Base-by-base conservation (phyloP, 2,329 filamentous ascomycete genomes). In the Lasiodiplodia citricola region DNA sequence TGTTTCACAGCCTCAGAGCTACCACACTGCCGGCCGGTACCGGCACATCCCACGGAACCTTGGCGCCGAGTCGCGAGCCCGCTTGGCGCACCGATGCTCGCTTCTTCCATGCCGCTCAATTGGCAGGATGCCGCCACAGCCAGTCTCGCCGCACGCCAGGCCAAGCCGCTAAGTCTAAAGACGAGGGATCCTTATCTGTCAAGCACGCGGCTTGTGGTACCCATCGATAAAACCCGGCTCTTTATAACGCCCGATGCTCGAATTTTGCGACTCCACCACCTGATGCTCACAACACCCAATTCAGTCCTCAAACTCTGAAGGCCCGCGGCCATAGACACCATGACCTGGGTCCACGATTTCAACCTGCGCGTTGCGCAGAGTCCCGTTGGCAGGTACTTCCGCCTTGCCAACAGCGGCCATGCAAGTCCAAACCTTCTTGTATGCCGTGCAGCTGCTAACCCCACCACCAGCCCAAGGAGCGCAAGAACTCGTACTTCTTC, bases 341-440 rank as follows among this genome's bases (percentile, higher is more conserved):
- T 67, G 64, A 50, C 41, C 16, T 79, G 76, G 72, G 66, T 78
- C 66, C 74, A 80, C 56, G 77, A 76, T 56, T 71, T 74, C 70
- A 80, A 81, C 68, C 57, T 71, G 31, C 74, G 72, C 55, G 71
- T 80, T 66, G 79, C 78, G 41, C 72, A 73, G 72, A 78, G 78
- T 62, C 54, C 74, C 16, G 74, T 80, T 70, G 79, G 79, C 70
- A 74, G 71, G 66, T 81, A 80, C 72, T 97, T 97, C 81, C 88
- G 89, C 72, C 87, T 97, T 51, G 92, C 96, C 71, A 92, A 92
- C 72, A 93, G 88, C 50, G 92, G 92, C 74, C 92, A 95, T 87
- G 91, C 92, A 87, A 84, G 89, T 86, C 69, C 23, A 35, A 47
- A 60, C 66, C 54, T 14, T 62, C 60, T 57, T 38, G 51, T 54